These are phyloP conservation scores for Chlorella sorokiniana DNA, from an alignment of 139 green algal species.

Conservation along the genomic window DNA sequence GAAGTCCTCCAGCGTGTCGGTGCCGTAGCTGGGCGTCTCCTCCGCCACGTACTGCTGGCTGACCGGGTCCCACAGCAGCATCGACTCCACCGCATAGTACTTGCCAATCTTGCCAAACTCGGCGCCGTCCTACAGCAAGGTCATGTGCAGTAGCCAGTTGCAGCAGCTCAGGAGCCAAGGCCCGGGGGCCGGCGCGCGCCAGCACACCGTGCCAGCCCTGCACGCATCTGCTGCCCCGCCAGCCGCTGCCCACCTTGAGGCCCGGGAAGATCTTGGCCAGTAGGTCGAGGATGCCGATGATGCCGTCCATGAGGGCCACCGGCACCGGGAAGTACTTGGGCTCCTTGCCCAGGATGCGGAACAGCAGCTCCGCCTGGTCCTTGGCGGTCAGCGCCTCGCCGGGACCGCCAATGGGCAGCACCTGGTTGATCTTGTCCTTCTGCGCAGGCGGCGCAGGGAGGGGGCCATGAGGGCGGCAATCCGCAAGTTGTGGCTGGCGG, in stretches of 20 bases:
- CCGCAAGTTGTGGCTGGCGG: no score
- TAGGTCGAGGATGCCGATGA: slow-evolving; percentile 90
- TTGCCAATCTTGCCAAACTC: slow-evolving; percentile 95
- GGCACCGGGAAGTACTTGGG: slow-evolving; percentile 90
- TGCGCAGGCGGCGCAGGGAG: neutral
- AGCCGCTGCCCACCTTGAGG: slow-evolving; percentile 66
- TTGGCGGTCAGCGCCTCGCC: slow-evolving; percentile 83
- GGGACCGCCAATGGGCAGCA: slow-evolving; percentile 96
- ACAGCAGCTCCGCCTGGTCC: slow-evolving; percentile 95
- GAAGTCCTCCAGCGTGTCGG: slow-evolving; percentile 94
- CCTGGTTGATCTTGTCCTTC: slow-evolving; percentile 62
- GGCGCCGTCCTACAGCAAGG: slow-evolving; percentile 58
- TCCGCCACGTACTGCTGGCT: slow-evolving; percentile 78
- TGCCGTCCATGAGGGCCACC: slow-evolving; percentile 94
- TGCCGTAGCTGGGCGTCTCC: slow-evolving; percentile 91
- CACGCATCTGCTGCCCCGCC: neutral
- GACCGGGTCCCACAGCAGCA: slow-evolving; percentile 91
- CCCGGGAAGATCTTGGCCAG: slow-evolving; percentile 85
- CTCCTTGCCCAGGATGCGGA: slow-evolving; percentile 80
- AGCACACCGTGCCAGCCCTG: neutral
- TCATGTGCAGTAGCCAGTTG: no score
- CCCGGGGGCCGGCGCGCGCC: neutral
- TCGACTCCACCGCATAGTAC: slow-evolving; percentile 98
- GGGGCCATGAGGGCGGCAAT: neutral
- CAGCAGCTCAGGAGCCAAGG: neutral